Evolutionary conservation across 2,329 filamentous ascomycete species (phyloP).

Genomic region (Fusarium lyarnte): DNA sequence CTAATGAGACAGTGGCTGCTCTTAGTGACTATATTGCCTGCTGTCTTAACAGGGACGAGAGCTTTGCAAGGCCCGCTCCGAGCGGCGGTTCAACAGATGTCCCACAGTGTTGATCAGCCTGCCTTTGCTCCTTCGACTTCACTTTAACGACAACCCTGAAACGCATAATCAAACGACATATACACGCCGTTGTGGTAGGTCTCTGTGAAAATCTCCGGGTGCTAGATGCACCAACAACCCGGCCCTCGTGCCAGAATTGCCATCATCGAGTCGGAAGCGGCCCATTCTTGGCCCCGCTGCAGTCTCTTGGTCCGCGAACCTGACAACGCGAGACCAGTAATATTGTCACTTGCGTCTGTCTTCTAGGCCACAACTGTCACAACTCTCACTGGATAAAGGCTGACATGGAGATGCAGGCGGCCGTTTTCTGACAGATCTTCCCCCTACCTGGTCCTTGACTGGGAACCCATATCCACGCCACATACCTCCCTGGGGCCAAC

Average conservation of each 20-base stretch:
- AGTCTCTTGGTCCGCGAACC: constrained; percentile 1
- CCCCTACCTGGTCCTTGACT: constrained; percentile 8
- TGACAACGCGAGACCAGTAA: background rate
- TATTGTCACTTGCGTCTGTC: background rate
- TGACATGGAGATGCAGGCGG: constrained; percentile 13
- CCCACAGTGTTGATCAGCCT: background rate
- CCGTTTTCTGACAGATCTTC: constrained; percentile 26
- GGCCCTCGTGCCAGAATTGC: background rate
- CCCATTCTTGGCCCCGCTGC: background rate
- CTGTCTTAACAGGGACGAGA: constrained; percentile 6
- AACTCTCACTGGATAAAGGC: background rate
- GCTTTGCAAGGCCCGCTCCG: constrained; percentile 29
- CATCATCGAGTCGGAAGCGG: background rate
- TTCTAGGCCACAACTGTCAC: background rate
- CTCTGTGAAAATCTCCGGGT: background rate
- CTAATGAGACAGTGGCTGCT: constrained; percentile 26
- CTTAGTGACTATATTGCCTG: constrained; percentile 4
- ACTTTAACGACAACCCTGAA: background rate
- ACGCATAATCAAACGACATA: background rate
- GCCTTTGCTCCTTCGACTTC: background rate
- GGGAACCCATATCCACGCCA: constrained; percentile 38
- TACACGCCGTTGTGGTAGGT: background rate
- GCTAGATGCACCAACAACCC: background rate
- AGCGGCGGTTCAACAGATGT: constrained; percentile 1
- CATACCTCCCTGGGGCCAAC: constrained; percentile 31